Conservation (phyloP, 2,329 filamentous ascomycete species). For the Herpotrichia juniperi region DNA sequence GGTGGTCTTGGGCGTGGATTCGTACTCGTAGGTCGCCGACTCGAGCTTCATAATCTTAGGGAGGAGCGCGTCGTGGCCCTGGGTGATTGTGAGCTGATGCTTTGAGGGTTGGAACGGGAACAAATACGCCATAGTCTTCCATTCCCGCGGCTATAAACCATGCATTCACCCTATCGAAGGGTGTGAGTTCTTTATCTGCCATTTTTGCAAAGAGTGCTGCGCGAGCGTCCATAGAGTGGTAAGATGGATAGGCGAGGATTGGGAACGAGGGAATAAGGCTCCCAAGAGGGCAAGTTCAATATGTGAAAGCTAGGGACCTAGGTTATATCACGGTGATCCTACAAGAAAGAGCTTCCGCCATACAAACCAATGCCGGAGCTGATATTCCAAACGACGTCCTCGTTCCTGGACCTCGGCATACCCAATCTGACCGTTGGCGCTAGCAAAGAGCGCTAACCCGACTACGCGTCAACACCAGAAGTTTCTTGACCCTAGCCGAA, state of each 20-base stretch:
- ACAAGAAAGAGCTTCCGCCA: neutral
- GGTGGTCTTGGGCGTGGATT: conserved; percentile 1
- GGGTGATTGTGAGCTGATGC: conserved; percentile 6
- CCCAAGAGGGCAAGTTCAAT: too few relatives aligned
- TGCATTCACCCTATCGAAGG: conserved; percentile 24
- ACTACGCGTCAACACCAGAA: conserved; percentile 10
- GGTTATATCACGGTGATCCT: neutral
- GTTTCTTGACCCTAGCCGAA: conserved; percentile 11
- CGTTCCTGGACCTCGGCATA: conserved; percentile 5
- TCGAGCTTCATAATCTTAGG: conserved; percentile 41
- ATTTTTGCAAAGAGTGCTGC: conserved; percentile 5
- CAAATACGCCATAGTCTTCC: conserved; percentile 31
- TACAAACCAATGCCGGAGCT: neutral
- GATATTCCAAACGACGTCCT: too few relatives aligned
- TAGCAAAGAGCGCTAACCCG: conserved; percentile 6
- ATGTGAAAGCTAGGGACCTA: neutral
- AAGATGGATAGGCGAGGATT: neutral
- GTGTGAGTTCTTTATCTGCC: conserved; percentile 13
- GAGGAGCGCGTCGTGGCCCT: conserved; percentile 41
- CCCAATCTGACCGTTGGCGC: neutral
- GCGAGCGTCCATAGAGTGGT: neutral
- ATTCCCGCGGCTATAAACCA: conserved; percentile 27
- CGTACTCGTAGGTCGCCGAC: conserved; percentile 26
- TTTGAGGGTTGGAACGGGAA: neutral
- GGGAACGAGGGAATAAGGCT: neutral